Percentiles rank a stretch among this genome's conserved stretches.
Evolutionary conservation across 306 rosid species (phyloP).

Genomic region (Fragaria iinumae): DNA sequence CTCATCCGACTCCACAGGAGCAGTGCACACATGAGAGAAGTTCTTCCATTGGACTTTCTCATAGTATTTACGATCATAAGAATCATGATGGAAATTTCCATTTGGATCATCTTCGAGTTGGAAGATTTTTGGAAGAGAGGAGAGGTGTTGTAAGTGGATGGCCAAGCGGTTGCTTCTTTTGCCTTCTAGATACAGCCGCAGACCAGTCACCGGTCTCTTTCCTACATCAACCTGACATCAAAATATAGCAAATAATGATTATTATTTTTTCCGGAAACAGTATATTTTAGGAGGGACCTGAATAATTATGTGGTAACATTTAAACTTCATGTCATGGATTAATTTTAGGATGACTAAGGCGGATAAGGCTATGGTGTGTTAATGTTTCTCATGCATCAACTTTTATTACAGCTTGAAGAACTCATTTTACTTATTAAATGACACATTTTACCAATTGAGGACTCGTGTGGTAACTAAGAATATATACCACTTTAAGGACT

Average conservation of each 20-base stretch:
- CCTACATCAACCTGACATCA: constrained; percentile 88
- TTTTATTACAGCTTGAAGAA: too few relatives aligned
- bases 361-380: too few relatives aligned
- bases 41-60: constrained; percentile 98
- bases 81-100: constrained; percentile 49
- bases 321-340: not conserved
- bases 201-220: constrained; percentile 92
- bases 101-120: constrained; percentile 81
- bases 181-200: constrained; percentile 93
- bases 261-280: not conserved
- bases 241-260: not conserved
- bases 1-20: constrained; percentile 86
- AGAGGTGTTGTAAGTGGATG: constrained; percentile 89
- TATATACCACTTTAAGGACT: too few relatives aligned
- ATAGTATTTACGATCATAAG: constrained; percentile 61
- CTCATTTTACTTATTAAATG: too few relatives aligned
- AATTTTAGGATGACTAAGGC: not conserved
- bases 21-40: constrained; percentile 96
- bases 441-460: too few relatives aligned
- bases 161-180: constrained; percentile 88
- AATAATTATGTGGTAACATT: not conserved
- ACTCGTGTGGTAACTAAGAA: too few relatives aligned
- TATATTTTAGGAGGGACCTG: not conserved
- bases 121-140: constrained; percentile 83
- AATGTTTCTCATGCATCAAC: too few relatives aligned